A percentile compares a stretch with the other conserved stretches of the same genome.
Conservation (phyloP, 345 rosid genomes). For the Alliaria petiolata region DNA sequence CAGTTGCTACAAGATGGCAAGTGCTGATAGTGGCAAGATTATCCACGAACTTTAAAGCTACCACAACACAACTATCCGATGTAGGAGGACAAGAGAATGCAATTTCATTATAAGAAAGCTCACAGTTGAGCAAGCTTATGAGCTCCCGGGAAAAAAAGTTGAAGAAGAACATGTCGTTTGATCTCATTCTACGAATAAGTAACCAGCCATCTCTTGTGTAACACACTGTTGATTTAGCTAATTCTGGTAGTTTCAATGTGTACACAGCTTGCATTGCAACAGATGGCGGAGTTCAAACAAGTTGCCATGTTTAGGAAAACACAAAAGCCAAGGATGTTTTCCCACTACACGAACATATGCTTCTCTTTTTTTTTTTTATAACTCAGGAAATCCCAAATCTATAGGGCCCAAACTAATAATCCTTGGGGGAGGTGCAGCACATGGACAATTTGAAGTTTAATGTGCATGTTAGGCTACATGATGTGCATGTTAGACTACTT, state of each 20-base stretch:
- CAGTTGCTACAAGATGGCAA: constrained; percentile 43
- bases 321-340: not conserved
- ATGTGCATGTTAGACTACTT: too few relatives aligned
- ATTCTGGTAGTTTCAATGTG: not conserved
- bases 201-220: constrained; percentile 59
- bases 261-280: not conserved
- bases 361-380: too few relatives aligned
- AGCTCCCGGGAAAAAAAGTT: constrained; percentile 47
- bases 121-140: constrained; percentile 48
- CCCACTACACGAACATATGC: not conserved
- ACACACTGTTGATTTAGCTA: constrained; percentile 46
- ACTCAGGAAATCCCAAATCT: too few relatives aligned
- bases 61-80: constrained; percentile 38
- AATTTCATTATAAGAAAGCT: constrained; percentile 41
- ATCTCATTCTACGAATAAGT: constrained; percentile 40
- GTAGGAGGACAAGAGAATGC: constrained; percentile 60
- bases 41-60: constrained; percentile 26
- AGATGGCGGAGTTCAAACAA: not conserved
- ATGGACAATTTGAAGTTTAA: too few relatives aligned
- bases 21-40: constrained; percentile 25
- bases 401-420: too few relatives aligned
- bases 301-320: not conserved
- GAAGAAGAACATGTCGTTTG: constrained; percentile 52
- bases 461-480: too few relatives aligned
- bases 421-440: too few relatives aligned